phyloP scores from a whole-genome alignment of 129 eudicot genomes.

The Flaveria trinervia region DNA sequence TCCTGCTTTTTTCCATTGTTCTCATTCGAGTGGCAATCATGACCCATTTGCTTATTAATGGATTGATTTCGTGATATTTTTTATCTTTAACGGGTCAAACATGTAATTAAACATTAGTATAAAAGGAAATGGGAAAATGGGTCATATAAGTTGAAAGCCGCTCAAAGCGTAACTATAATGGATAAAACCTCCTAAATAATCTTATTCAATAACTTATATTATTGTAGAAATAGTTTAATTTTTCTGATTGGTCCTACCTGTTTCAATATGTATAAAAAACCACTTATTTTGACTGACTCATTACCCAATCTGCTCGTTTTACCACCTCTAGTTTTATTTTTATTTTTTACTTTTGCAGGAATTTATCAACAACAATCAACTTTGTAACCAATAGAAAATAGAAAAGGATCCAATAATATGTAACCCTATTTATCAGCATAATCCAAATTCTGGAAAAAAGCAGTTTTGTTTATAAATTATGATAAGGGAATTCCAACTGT shows the following conservation, averaged over 20 bases:
- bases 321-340: neutral
- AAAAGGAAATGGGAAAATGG: neutral
- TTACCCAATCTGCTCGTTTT: neutral
- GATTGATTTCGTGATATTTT: neutral
- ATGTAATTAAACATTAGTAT: neutral
- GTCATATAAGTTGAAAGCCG: no score
- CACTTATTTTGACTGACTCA: neutral
- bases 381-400: neutral
- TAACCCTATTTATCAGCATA: conserved; percentile 1
- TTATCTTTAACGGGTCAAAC: neutral
- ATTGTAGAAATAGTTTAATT: neutral
- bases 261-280: neutral
- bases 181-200: neutral
- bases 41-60: neutral
- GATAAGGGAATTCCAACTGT: neutral
- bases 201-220: neutral
- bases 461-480: neutral
- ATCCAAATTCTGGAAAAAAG: neutral
- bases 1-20: conserved; percentile 7
- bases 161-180: neutral
- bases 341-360: neutral
- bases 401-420: neutral
- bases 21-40: neutral
- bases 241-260: neutral
- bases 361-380: neutral